Percentiles rank a stretch among this genome's conserved stretches.
phyloP scores from a whole-genome alignment of 768 basidiomycete genomes.

The Chalciporus sphaerocephalus region DNA sequence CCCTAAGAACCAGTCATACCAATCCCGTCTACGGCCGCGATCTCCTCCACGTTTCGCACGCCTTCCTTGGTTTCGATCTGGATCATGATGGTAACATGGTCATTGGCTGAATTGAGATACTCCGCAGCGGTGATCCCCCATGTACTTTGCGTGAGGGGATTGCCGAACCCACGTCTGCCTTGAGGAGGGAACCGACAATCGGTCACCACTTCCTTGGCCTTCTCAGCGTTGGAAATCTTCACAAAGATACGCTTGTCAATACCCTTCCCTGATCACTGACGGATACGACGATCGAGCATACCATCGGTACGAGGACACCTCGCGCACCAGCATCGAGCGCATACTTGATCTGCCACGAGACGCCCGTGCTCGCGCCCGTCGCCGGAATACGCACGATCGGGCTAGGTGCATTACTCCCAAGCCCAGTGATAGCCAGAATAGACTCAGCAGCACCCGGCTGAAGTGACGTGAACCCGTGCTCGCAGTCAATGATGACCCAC shows the following conservation, averaged over 20 bases:
- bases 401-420: conserved; percentile 44
- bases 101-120: conserved; percentile 54
- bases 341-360: conserved; percentile 69
- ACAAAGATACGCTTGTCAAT: too few species aligned
- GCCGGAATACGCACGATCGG: conserved; percentile 60
- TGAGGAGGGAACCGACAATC: conserved; percentile 60
- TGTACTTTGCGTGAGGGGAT: conserved; percentile 52
- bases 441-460: conserved; percentile 54
- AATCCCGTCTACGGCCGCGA: conserved; percentile 58
- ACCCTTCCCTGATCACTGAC: too few species aligned
- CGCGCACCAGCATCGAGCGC: conserved; percentile 65
- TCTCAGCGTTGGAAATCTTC: conserved; percentile 53
- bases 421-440: conserved; percentile 49
- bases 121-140: conserved; percentile 53
- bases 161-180: conserved; percentile 64
- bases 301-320: conserved; percentile 67
- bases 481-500: conserved; percentile 66
- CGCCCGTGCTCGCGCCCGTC: conserved; percentile 51
- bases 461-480: conserved; percentile 58
- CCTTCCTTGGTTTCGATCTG: conserved; percentile 66
- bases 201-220: conserved; percentile 52
- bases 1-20: conserved; percentile 34
- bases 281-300: conserved; percentile 28
- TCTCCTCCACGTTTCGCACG: conserved; percentile 54
- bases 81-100: conserved; percentile 51